Conservation (phyloP, 768 basidiomycete genomes). For the Suillus tomentosus region DNA sequence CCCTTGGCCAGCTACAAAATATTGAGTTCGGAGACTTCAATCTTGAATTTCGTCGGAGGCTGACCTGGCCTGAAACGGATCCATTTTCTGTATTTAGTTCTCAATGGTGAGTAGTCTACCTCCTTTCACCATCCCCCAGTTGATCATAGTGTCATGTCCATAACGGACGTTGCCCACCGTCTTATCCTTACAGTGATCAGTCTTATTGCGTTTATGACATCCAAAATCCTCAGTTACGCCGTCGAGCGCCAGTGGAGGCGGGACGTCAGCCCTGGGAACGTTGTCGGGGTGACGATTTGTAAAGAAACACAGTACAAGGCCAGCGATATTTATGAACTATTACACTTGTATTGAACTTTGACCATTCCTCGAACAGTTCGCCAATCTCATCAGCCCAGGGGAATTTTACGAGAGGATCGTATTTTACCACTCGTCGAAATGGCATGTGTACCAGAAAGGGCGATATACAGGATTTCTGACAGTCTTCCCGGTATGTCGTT, state of each 20-base stretch:
- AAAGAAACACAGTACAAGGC: not conserved
- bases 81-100: not conserved
- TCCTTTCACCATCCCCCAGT: not conserved
- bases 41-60: not conserved
- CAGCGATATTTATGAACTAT: not conserved
- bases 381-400: not conserved
- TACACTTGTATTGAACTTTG: not conserved
- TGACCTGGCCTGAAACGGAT: constrained; percentile 2
- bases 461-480: not conserved
- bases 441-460: constrained; percentile 4
- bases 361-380: not conserved
- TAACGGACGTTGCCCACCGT: not conserved
- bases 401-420: not conserved
- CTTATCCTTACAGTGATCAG: not conserved
- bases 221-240: not conserved
- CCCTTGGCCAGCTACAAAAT: not conserved
- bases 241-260: not conserved
- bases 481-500: not conserved
- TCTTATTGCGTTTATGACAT: not conserved
- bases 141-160: not conserved
- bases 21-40: not conserved
- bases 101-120: not conserved
- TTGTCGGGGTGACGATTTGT: too few species aligned
- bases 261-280: not conserved
- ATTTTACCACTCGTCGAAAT: not conserved